Conservation (phyloP, 1,284 basidiomycete species). For the Porphyrellus sp. region DNA sequence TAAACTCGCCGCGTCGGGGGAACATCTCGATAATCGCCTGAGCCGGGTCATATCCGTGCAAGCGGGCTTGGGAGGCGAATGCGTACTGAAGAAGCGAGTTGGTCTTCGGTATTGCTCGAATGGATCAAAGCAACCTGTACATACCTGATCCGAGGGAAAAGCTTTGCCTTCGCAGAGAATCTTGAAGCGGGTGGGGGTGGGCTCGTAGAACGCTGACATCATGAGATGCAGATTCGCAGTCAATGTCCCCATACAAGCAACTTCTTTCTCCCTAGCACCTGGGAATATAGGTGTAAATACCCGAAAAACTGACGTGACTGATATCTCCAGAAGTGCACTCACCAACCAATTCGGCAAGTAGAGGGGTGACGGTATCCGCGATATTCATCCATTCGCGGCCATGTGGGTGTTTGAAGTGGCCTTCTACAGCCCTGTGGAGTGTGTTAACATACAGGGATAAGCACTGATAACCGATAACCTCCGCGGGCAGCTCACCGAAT, state of each 20-base stretch:
- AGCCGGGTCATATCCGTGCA: slow-evolving; percentile 77
- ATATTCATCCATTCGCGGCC: slow-evolving; percentile 83
- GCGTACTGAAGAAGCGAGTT: slow-evolving; percentile 68
- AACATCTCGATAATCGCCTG: slow-evolving; percentile 76
- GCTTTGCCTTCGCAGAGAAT: slow-evolving; percentile 93
- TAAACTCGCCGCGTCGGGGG: slow-evolving; percentile 82
- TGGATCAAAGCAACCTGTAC: slow-evolving; percentile 25
- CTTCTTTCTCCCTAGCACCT: slow-evolving; percentile 87
- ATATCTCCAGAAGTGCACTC: slow-evolving; percentile 28
- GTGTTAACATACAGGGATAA: slow-evolving; percentile 8
- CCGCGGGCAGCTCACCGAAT: slow-evolving; percentile 51
- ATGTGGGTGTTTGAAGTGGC: slow-evolving; percentile 89
- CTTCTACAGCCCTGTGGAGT: slow-evolving; percentile 73
- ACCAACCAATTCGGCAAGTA: slow-evolving; percentile 86
- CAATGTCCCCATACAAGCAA: slow-evolving; percentile 91
- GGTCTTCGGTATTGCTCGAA: slow-evolving; percentile 13
- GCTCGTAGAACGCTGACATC: slow-evolving; percentile 92
- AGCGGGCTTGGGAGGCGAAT: slow-evolving; percentile 80
- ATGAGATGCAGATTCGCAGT: slow-evolving; percentile 95
- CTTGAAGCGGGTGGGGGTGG: slow-evolving; percentile 81
- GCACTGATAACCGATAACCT: slow-evolving; percentile 6
- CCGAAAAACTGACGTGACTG: slow-evolving; percentile 5
- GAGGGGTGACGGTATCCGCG: slow-evolving; percentile 68
- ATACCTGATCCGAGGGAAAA: slow-evolving; percentile 92
- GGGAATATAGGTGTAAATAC: slow-evolving; percentile 17